These are phyloP conservation scores for Pseudomassariella vexata DNA, from an alignment of 2,329 filamentous ascomycete genomes.

Conservation along the genomic window DNA sequence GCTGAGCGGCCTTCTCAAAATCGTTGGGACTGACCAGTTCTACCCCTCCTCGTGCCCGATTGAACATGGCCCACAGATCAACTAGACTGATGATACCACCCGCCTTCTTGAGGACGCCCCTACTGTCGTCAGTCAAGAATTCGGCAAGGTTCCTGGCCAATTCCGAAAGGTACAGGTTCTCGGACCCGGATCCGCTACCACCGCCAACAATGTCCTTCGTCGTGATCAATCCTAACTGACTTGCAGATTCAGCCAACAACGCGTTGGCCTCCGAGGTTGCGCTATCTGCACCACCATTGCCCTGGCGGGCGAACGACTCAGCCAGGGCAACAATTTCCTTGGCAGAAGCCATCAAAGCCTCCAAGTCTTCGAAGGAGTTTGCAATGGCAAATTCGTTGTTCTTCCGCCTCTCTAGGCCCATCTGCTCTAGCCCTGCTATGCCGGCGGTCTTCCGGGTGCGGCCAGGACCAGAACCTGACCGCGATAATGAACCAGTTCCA, in stretches of 20 bases:
- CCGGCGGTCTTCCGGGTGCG: constrained; percentile 66
- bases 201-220: constrained; percentile 89
- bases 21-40: constrained; percentile 89
- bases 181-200: constrained; percentile 56
- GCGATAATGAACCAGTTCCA: constrained; percentile 23
- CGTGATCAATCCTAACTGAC: constrained; percentile 80
- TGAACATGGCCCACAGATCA: constrained; percentile 92
- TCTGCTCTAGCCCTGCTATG: constrained; percentile 86
- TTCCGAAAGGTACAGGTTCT: constrained; percentile 85
- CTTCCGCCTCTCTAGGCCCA: constrained; percentile 76
- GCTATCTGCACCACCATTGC: constrained; percentile 47
- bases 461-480: constrained; percentile 18
- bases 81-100: constrained; percentile 87
- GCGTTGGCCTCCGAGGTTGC: constrained; percentile 64
- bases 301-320: constrained; percentile 74
- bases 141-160: constrained; percentile 80
- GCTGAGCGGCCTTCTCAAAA: constrained; percentile 79
- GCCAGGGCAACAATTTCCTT: constrained; percentile 94
- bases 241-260: constrained; percentile 74
- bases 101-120: constrained; percentile 70
- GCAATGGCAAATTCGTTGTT: constrained; percentile 94
- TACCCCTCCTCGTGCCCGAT: constrained; percentile 84
- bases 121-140: constrained; percentile 79
- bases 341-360: constrained; percentile 94
- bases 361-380: constrained; percentile 89